Conservation (phyloP, 805 yeast genomes). For the Candida nonsorbophila region DNA sequence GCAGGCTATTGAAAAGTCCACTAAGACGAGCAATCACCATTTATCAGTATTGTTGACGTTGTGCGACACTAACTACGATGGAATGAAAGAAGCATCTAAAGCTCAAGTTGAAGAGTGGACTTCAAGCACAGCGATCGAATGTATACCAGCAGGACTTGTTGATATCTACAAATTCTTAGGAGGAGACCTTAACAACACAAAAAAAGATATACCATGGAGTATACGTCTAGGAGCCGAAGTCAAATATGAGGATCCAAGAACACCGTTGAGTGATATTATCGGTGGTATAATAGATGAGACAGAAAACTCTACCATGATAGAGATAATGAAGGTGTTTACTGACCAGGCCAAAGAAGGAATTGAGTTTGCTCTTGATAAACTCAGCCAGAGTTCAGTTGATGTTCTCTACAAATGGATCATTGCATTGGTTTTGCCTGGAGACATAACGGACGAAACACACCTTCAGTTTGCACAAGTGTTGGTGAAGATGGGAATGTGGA, state of each 20-base stretch:
- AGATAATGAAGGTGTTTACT: constrained; percentile 15
- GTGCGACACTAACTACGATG: constrained; percentile 64
- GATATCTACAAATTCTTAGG: constrained; percentile 63
- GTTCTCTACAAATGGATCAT: constrained; percentile 49
- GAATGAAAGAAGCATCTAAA: constrained; percentile 50
- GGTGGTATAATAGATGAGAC: constrained; percentile 7
- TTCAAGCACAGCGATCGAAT: constrained; percentile 18
- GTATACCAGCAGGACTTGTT: constrained; percentile 50
- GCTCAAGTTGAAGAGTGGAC: constrained; percentile 68
- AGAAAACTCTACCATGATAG: constrained; percentile 7
- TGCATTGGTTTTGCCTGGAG: constrained; percentile 2
- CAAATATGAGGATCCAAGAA: constrained; percentile 50
- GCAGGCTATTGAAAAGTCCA: constrained; percentile 59
- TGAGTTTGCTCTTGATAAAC: constrained; percentile 5
- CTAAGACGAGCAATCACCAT: constrained; percentile 60
- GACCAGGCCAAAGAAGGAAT: constrained; percentile 1
- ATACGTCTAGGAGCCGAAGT: constrained; percentile 53
- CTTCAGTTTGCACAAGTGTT: constrained; percentile 45
- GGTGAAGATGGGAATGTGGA: constrained; percentile 40
- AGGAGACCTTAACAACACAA: constrained; percentile 39
- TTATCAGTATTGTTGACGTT: constrained; percentile 65
- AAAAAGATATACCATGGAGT: constrained; percentile 59
- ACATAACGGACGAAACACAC: constrained; percentile 6
- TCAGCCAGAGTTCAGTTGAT: constrained; percentile 17
- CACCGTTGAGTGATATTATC: constrained; percentile 10